phyloP scores from a whole-genome alignment of 768 basidiomycete genomes.

The Exsudoporus frostii region DNA sequence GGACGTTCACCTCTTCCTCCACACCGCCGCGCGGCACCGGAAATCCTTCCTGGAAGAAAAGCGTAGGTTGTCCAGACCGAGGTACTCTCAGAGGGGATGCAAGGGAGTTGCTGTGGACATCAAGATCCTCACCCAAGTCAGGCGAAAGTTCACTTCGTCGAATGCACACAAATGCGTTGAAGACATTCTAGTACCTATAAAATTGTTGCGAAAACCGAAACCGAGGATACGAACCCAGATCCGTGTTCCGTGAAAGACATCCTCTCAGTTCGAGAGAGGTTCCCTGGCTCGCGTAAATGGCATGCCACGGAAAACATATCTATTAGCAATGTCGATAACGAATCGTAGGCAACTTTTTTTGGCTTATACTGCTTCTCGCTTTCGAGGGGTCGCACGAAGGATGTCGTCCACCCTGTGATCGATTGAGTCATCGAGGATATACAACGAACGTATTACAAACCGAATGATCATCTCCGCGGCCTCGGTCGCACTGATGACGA shows the following conservation, averaged over 20 bases:
- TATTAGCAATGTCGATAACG: conserved; percentile 1
- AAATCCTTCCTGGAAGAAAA: too few species aligned
- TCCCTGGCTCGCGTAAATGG: background rate
- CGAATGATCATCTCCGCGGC: conserved; percentile 98
- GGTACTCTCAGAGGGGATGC: too few species aligned
- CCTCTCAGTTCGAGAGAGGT: background rate
- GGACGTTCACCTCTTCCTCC: too few species aligned
- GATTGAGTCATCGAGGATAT: conserved; percentile 2
- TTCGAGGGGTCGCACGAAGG: conserved; percentile 78
- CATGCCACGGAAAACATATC: background rate
- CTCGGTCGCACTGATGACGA: conserved; percentile 90
- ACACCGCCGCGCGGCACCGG: too few species aligned
- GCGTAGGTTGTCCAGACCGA: too few species aligned
- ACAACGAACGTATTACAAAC: conserved; percentile 38
- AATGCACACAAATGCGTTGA: background rate
- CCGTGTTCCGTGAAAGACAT: background rate
- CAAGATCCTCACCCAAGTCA: too few species aligned
- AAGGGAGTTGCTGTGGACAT: too few species aligned
- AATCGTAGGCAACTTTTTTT: background rate
- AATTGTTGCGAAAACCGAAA: background rate
- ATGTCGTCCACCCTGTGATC: conserved; percentile 82
- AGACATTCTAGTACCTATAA: background rate
- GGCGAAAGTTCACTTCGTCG: background rate
- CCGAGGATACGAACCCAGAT: background rate
- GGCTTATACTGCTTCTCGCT: conserved; percentile 71